Conservation (phyloP, 805 yeast species). For the Pachysolen tannophilus region DNA sequence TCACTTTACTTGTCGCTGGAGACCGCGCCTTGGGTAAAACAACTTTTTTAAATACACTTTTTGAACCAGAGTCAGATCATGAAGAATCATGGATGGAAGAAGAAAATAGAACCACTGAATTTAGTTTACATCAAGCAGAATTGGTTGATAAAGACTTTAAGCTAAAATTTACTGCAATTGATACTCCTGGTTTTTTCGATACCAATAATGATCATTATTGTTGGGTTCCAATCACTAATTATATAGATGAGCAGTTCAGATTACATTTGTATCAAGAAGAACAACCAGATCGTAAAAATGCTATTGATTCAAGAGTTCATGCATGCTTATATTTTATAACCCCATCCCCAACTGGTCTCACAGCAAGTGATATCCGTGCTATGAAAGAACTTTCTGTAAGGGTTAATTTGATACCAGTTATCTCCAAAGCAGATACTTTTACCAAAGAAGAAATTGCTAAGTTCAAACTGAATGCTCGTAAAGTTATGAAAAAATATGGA, state of each 20-base stretch:
- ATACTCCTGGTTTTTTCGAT: conserved; percentile 76
- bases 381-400: conserved; percentile 65
- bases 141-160: conserved; percentile 54
- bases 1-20: conserved; percentile 81
- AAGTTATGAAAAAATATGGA: conserved; percentile 41
- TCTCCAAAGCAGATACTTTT: conserved; percentile 74
- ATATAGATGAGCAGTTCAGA: conserved; percentile 71
- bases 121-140: conserved; percentile 33
- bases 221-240: conserved; percentile 64
- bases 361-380: conserved; percentile 61
- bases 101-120: conserved; percentile 25
- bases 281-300: conserved; percentile 52
- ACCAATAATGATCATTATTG: conserved; percentile 54
- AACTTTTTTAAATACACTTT: conserved; percentile 73
- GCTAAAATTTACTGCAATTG: conserved; percentile 55
- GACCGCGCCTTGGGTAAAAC: conserved; percentile 87
- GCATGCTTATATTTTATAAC: conserved; percentile 77
- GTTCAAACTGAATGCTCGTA: conserved; percentile 47
- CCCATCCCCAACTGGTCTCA: conserved; percentile 56
- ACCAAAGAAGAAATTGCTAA: conserved; percentile 42
- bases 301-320: conserved; percentile 66
- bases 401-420: conserved; percentile 76
- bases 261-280: conserved; percentile 63
- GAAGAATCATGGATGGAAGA: conserved; percentile 30
- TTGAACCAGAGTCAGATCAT: conserved; percentile 29